Percentiles rank a stretch among this genome's conserved stretches.
phyloP scores from a whole-genome alignment of 2,329 filamentous ascomycete genomes.

The Fusarium ramigenum region DNA sequence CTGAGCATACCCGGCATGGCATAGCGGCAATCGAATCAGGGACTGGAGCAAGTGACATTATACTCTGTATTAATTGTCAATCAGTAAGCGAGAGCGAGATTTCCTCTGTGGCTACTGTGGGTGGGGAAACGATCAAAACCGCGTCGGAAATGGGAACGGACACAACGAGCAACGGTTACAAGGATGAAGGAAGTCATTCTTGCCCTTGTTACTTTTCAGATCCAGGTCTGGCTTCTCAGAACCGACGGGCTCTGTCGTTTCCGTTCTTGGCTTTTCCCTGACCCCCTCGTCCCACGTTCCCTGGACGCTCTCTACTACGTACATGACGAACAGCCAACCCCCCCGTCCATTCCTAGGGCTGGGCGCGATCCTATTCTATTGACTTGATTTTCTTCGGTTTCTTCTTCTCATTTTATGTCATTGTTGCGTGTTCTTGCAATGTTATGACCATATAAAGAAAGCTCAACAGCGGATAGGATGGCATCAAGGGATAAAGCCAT shows the following conservation, averaged over 20 bases:
- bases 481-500: slow-evolving; percentile 41
- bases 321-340: not conserved
- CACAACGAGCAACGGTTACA: slow-evolving; percentile 22
- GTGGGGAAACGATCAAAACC: slow-evolving; percentile 10
- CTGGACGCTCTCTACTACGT: not conserved
- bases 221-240: slow-evolving; percentile 22
- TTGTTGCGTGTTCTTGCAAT: slow-evolving; percentile 16
- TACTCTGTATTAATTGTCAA: slow-evolving; percentile 1
- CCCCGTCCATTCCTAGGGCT: not conserved
- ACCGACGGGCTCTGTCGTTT: slow-evolving; percentile 20
- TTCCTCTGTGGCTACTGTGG: slow-evolving; percentile 7
- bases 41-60: slow-evolving; percentile 12
- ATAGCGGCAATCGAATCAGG: slow-evolving; percentile 7
- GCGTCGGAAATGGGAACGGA: slow-evolving; percentile 17
- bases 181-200: slow-evolving; percentile 30
- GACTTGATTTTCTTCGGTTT: slow-evolving; percentile 1
- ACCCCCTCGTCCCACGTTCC: not conserved
- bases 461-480: slow-evolving; percentile 39
- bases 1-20: not conserved
- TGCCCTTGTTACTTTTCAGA: slow-evolving; percentile 7
- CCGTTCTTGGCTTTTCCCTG: slow-evolving; percentile 5
- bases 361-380: not conserved
- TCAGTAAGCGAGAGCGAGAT: slow-evolving; percentile 10
- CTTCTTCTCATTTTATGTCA: not conserved
- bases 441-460: slow-evolving; percentile 35